A percentile compares a stretch with the other conserved stretches of the same genome.
Conservation (phyloP, 1,139 yeast genomes). For the Saccharomyces hybrid region DNA sequence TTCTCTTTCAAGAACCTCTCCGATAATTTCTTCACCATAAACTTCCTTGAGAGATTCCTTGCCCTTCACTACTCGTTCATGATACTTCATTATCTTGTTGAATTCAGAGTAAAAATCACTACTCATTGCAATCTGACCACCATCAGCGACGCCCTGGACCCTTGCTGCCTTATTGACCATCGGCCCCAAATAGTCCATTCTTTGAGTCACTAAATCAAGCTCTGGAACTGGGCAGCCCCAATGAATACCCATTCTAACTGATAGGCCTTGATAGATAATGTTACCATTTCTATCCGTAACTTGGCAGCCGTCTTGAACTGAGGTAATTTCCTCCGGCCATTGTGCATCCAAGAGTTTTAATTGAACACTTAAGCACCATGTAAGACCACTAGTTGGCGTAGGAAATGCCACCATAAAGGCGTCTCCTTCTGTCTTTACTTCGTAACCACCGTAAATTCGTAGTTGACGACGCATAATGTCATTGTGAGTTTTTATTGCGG, state of each 20-base stretch:
- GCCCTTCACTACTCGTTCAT: slow-evolving; percentile 38
- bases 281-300: slow-evolving; percentile 59
- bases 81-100: slow-evolving; percentile 48
- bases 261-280: slow-evolving; percentile 72
- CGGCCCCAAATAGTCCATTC: slow-evolving; percentile 99
- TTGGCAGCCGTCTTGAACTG: slow-evolving; percentile 77
- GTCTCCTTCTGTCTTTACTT: slow-evolving; percentile 98
- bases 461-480: slow-evolving; percentile 89
- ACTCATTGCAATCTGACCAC: slow-evolving; percentile 91
- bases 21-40: slow-evolving; percentile 56
- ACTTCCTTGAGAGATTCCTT: slow-evolving; percentile 43
- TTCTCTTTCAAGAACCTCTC: slow-evolving; percentile 61
- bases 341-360: slow-evolving; percentile 74
- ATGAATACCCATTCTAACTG: slow-evolving; percentile 96
- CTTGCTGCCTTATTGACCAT: slow-evolving; percentile 95
- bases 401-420: slow-evolving; percentile 98
- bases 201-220: slow-evolving; percentile 83
- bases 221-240: slow-evolving; percentile 99
- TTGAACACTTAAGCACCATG: slow-evolving; percentile 95
- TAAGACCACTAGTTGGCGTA: slow-evolving; percentile 78
- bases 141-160: slow-evolving; percentile 91
- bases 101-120: slow-evolving; percentile 74
- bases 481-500: slow-evolving; percentile 92
- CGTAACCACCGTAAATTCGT: slow-evolving; percentile 92
- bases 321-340: slow-evolving; percentile 93